These are phyloP conservation scores for Aquilaria agallochum DNA, from an alignment of 441 rosid species.

Conservation along the genomic window DNA sequence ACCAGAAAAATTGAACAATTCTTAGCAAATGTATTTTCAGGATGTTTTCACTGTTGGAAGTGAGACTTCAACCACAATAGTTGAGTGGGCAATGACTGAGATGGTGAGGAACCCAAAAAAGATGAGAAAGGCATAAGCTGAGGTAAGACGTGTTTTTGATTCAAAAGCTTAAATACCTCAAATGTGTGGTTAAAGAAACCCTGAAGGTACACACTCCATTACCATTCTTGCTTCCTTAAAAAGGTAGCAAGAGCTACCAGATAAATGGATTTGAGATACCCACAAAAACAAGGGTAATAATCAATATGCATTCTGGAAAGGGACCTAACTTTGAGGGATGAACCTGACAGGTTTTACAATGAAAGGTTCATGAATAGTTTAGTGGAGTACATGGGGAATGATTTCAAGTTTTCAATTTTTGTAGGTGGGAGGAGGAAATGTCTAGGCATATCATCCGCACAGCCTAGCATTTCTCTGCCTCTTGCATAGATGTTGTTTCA, in stretches of 20 bases:
- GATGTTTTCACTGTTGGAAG: conserved; percentile 8
- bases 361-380: conserved; percentile 11
- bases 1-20: neutral
- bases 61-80: conserved; percentile 7
- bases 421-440: conserved; percentile 11
- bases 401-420: conserved; percentile 10
- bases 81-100: conserved; percentile 8
- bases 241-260: conserved; percentile 2
- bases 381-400: conserved; percentile 6
- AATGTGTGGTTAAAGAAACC: conserved; percentile 8
- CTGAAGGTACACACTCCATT: conserved; percentile 13
- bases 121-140: neutral
- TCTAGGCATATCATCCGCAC: conserved; percentile 12
- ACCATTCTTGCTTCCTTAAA: conserved; percentile 6
- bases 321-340: conserved; percentile 2
- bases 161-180: conserved; percentile 9
- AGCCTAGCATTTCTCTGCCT: neutral
- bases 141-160: conserved; percentile 1
- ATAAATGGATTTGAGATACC: conserved; percentile 4
- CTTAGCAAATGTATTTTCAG: conserved; percentile 2
- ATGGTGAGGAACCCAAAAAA: conserved; percentile 2
- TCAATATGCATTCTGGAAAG: conserved; percentile 6
- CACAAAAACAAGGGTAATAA: neutral
- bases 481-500: conserved; percentile 7
- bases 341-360: conserved; percentile 1